Conservation (phyloP, 2,329 filamentous ascomycete species). For the Zymoseptoria tritici region DNA sequence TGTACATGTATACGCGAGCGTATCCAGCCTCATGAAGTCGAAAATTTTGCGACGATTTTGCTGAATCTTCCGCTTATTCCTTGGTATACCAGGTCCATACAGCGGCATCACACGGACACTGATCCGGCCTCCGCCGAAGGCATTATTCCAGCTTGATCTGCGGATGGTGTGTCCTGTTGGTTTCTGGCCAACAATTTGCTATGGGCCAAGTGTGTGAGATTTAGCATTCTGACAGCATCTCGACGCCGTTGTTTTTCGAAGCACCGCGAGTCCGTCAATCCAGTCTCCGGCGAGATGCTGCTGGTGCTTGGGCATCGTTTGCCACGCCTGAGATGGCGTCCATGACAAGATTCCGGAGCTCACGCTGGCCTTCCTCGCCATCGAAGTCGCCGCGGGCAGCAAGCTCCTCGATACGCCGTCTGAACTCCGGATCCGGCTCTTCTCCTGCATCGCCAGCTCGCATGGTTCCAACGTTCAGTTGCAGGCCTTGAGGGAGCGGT, state of each 20-base stretch:
- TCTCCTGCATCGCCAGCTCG: constrained; percentile 49
- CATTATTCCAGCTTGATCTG: not conserved
- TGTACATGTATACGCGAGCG: too few species aligned
- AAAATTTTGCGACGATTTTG: too few species aligned
- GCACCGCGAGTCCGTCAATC: constrained; percentile 5
- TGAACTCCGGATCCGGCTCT: constrained; percentile 71
- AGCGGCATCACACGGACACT: too few species aligned
- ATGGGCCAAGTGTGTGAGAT: not conserved
- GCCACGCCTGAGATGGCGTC: constrained; percentile 68
- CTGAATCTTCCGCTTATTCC: too few species aligned
- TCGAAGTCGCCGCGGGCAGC: constrained; percentile 78
- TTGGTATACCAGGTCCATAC: too few species aligned
- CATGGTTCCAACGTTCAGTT: constrained; percentile 71
- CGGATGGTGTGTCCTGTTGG: not conserved
- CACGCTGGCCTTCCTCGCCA: constrained; percentile 68
- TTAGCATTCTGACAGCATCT: not conserved
- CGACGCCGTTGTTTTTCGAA: not conserved
- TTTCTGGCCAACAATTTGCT: not conserved
- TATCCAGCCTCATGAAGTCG: too few species aligned
- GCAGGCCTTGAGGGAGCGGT: constrained; percentile 65
- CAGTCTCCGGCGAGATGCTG: constrained; percentile 12
- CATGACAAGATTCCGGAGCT: constrained; percentile 69
- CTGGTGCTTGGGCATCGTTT: constrained; percentile 40
- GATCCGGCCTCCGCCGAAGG: not conserved
- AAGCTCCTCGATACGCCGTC: constrained; percentile 78